Base-by-base conservation (phyloP, 2,329 filamentous ascomycete species). In the Lizonia empirigonia region DNA sequence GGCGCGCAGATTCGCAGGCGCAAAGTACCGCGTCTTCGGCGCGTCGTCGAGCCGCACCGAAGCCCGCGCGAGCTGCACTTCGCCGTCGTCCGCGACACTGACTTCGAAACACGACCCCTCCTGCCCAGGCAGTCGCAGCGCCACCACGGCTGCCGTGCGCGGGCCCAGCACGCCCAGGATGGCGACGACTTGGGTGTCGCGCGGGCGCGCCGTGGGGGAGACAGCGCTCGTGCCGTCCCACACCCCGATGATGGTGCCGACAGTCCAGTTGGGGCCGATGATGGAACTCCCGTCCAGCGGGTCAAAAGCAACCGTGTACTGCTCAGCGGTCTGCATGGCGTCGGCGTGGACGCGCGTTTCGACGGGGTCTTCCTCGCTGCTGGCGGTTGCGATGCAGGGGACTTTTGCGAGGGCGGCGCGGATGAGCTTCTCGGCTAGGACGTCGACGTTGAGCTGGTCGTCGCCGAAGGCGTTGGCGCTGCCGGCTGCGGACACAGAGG, bases 201-300 rank as follows among this genome's bases (percentile, higher is more conserved):
- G 42, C 1, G 68, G 64, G 7, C 41, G 24, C 12, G 58, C 50
- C n/a, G 58, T 50, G 7, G 24, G 2, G 1, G 46, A 50, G 1
- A 72, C 35, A 3, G 69, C 70, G 1, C 60, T 59, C 1, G 36
- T 4, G 1, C 68, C 67, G 20, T 65, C 58, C 70, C 84, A 87
- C 30, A 87, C 69, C 7, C 84, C 83, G 13, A 85, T 70, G 50
- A 87, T 86, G 37, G 82, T 85, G 65, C 82, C 70, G 7, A 73
- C 70, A 2, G 67, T 67, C 70, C 70, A 73, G 49, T 73, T 73
- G 10, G 70, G 65, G 2, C 66, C 65, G 39, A 73, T 72, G 53
- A 87, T 86, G 37, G 82, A 85, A 67, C 80, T 84, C 9, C 84
- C 84, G 58, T 87, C 84, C 0, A 87, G 77, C 0, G 84, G 84